Conservation (phyloP, 2,329 filamentous ascomycete species). For the Colletotrichum cordylinicola region DNA sequence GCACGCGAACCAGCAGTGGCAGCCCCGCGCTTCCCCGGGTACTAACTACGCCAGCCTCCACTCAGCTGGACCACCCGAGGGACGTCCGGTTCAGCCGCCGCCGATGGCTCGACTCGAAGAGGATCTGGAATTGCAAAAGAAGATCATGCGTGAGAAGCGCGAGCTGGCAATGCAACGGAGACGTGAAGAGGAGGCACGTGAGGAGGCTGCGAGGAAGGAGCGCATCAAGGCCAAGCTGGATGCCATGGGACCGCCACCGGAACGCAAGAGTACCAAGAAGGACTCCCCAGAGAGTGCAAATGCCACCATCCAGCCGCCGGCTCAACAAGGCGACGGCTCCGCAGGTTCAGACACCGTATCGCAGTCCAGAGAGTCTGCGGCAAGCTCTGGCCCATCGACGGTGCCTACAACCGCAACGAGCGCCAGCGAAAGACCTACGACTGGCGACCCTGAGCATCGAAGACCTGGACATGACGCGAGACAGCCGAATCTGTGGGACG, state of each 20-base stretch:
- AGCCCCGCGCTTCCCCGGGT: conserved; percentile 47
- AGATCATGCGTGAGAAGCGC: conserved; percentile 74
- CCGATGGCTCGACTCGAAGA: conserved; percentile 47
- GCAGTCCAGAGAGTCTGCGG: conserved; percentile 5
- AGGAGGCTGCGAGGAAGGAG: conserved; percentile 74
- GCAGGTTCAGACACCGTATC: neutral
- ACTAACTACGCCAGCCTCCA: conserved; percentile 45
- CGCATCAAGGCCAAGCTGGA: conserved; percentile 76
- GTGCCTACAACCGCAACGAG: neutral
- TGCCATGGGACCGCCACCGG: conserved; percentile 69
- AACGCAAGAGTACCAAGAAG: conserved; percentile 64
- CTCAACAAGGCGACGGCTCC: conserved; percentile 26
- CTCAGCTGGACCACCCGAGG: conserved; percentile 33
- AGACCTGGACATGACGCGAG: conserved; percentile 20
- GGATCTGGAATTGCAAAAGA: conserved; percentile 70
- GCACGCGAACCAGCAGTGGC: conserved; percentile 20
- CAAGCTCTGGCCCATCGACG: neutral
- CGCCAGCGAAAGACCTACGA: neutral
- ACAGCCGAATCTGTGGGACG: conserved; percentile 27
- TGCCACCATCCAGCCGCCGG: conserved; percentile 28
- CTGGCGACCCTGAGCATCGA: conserved; percentile 18
- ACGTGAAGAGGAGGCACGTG: conserved; percentile 71
- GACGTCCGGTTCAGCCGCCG: conserved; percentile 32
- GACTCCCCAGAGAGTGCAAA: conserved; percentile 52
- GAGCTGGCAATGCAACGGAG: conserved; percentile 73